phyloP scores from a whole-genome alignment of 345 rosid species.

The Lepidium aucheri region DNA sequence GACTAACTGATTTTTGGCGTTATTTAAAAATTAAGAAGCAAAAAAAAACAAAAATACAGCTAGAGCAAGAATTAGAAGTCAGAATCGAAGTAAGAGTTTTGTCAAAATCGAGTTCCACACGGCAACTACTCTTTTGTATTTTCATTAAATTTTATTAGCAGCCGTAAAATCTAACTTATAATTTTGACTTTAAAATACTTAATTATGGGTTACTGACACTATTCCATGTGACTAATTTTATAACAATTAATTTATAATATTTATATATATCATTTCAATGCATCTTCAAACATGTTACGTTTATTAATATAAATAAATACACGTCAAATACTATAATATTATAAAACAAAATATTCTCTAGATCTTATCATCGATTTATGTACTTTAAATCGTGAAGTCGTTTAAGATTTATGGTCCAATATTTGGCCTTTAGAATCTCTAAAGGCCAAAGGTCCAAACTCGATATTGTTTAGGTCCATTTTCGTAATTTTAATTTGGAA shows the following conservation, averaged over 20 bases:
- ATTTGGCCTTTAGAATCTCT: conserved; percentile 32
- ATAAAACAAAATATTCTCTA: neutral
- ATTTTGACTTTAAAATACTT: conserved; percentile 1
- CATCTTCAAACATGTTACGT: conserved; percentile 8
- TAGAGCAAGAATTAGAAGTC: neutral
- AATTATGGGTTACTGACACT: neutral
- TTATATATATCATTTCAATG: neutral
- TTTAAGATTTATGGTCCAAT: conserved; percentile 1
- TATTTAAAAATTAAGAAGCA: neutral
- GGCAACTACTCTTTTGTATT: conserved; percentile 31
- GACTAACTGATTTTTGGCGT: neutral
- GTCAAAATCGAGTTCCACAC: conserved; percentile 44
- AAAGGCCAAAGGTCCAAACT: conserved; percentile 31
- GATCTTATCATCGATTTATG: neutral
- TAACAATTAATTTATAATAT: neutral
- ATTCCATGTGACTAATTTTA: neutral
- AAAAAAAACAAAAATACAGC: conserved; percentile 8
- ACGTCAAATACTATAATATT: conserved; percentile 1
- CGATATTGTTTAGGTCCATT: conserved; percentile 4
- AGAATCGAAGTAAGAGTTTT: conserved; percentile 6
- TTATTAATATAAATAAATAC: neutral
- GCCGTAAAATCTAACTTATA: conserved; percentile 15
- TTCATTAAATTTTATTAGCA: conserved; percentile 7
- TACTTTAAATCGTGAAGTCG: neutral
- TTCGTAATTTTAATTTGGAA: neutral